phyloP scores from a whole-genome alignment of 83 land plant species.

The Picea engelmannii region DNA sequence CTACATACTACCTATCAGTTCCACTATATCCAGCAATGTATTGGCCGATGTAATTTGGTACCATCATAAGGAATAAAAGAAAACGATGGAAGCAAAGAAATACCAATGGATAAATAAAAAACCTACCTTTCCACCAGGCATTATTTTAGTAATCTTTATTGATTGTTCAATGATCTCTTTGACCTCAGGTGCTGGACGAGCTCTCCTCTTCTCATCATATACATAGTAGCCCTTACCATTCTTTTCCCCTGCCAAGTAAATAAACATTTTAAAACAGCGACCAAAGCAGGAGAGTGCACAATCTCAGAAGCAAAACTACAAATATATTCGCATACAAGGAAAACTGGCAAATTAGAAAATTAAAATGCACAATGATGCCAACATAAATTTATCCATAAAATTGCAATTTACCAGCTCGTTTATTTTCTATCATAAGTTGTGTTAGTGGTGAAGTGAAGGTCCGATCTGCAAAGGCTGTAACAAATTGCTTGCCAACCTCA shows the following conservation, averaged over 20 bases:
- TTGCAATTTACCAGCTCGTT: conserved; percentile 49
- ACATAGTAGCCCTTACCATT: conserved; percentile 79
- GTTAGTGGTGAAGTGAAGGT: conserved; percentile 59
- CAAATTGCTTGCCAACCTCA: conserved; percentile 59
- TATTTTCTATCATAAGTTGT: conserved; percentile 66
- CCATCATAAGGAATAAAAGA: background rate
- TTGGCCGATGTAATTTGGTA: too few relatives aligned
- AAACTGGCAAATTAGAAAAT: background rate
- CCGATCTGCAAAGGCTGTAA: conserved; percentile 69
- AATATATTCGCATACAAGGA: background rate
- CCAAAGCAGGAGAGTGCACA: background rate
- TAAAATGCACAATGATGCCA: background rate
- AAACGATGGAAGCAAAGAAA: background rate
- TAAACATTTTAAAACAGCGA: background rate
- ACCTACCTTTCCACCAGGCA: conserved; percentile 89
- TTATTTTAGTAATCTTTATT: conserved; percentile 19
- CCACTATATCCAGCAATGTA: background rate
- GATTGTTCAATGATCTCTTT: too few relatives aligned
- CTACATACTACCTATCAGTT: background rate
- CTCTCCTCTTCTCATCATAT: conserved; percentile 73
- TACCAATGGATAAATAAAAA: background rate
- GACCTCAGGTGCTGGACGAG: conserved; percentile 43
- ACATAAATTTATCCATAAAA: background rate
- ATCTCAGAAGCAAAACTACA: background rate
- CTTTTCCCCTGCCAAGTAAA: conserved; percentile 52